Percentiles rank a stretch among this genome's conserved stretches.
phyloP scores from a whole-genome alignment of 1,284 basidiomycete genomes.

The Pseudozyma sp. region DNA sequence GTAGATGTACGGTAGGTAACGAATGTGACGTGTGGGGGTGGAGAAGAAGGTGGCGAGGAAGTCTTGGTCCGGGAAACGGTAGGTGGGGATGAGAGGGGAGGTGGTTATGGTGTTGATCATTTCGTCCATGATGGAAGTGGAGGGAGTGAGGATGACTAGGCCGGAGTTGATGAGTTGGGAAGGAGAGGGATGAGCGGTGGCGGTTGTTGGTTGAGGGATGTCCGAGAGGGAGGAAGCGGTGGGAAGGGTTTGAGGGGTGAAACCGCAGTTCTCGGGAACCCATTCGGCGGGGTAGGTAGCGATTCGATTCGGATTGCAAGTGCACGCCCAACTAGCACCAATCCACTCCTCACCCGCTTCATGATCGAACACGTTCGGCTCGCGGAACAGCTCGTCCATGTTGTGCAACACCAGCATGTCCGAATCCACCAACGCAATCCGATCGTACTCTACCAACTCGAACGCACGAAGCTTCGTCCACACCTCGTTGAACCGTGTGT shows the following conservation, averaged over 20 bases:
- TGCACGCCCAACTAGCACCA: constrained; percentile 87
- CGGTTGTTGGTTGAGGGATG: constrained; percentile 69
- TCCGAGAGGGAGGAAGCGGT: constrained; percentile 70
- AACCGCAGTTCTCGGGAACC: constrained; percentile 88
- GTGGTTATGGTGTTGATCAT: constrained; percentile 77
- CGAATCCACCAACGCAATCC: constrained; percentile 85
- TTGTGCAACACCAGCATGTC: constrained; percentile 89
- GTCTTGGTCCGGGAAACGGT: constrained; percentile 92
- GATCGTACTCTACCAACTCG: constrained; percentile 71
- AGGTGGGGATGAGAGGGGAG: constrained; percentile 77
- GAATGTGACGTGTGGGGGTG: constrained; percentile 69
- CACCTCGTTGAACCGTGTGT: constrained; percentile 59
- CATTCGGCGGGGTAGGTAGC: constrained; percentile 88
- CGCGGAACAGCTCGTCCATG: constrained; percentile 87
- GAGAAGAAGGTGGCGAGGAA: constrained; percentile 83
- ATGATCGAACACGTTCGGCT: constrained; percentile 64
- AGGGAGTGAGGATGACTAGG: constrained; percentile 84
- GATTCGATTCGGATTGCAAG: constrained; percentile 89
- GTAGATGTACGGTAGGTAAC: constrained; percentile 81
- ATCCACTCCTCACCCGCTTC: constrained; percentile 77
- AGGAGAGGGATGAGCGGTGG: constrained; percentile 78
- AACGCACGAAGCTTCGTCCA: constrained; percentile 67
- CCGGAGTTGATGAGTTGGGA: constrained; percentile 87
- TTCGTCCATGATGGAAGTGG: constrained; percentile 72
- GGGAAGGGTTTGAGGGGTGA: constrained; percentile 72